Conservation (phyloP, 2,329 filamentous ascomycete species). For the Paraphaeosphaeria minitans region DNA sequence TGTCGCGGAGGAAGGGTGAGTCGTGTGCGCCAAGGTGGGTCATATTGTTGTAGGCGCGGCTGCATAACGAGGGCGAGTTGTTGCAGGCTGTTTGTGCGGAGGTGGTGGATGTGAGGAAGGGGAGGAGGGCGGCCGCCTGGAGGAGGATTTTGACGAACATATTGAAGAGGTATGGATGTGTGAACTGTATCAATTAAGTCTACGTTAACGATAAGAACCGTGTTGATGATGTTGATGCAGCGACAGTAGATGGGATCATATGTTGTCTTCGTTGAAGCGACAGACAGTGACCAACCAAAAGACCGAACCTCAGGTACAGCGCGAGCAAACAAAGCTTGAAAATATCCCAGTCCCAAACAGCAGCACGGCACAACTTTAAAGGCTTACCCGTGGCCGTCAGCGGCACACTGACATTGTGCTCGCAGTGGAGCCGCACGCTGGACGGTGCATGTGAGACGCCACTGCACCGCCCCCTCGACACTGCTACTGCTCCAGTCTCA, state of each 20-base stretch:
- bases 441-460: slow-evolving; percentile 17
- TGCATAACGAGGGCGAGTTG: slow-evolving; percentile 77
- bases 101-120: slow-evolving; percentile 34
- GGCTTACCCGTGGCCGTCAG: neutral
- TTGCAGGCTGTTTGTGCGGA: slow-evolving; percentile 67
- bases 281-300: neutral
- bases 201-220: too few species aligned
- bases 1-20: slow-evolving; percentile 71
- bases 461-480: slow-evolving; percentile 29
- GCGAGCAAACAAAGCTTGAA: slow-evolving; percentile 4
- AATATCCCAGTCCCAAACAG: slow-evolving; percentile 8
- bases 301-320: neutral
- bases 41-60: slow-evolving; percentile 72
- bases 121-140: slow-evolving; percentile 31
- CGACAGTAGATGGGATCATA: neutral
- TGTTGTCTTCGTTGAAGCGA: neutral
- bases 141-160: slow-evolving; percentile 41
- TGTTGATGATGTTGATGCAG: neutral
- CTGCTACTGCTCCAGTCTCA: slow-evolving; percentile 38
- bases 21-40: slow-evolving; percentile 81
- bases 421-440: slow-evolving; percentile 21
- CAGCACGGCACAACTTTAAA: slow-evolving; percentile 15
- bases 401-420: neutral
- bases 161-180: slow-evolving; percentile 14
- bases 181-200: neutral